Conservation (phyloP, 495 filamentous ascomycete species). For the Aspergillus incahuasiensis region DNA sequence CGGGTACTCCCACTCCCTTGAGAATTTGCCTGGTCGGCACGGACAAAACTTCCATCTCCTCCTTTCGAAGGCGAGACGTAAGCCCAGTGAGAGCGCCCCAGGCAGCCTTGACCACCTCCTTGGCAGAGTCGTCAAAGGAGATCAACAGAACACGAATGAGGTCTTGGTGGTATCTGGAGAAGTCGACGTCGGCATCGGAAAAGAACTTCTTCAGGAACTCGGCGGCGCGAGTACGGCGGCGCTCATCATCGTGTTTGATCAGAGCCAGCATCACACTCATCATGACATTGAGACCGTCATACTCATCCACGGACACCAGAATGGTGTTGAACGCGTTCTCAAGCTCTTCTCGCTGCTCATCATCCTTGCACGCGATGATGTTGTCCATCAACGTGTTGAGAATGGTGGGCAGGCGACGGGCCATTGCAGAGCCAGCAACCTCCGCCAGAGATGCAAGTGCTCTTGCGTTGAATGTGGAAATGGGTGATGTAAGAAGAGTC, state of each 20-base stretch:
- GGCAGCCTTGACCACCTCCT: conserved; percentile 81
- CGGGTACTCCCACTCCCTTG: conserved; percentile 81
- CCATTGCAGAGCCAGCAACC: conserved; percentile 85
- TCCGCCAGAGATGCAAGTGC: conserved; percentile 88
- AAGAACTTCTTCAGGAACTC: conserved; percentile 88
- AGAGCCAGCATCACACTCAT: conserved; percentile 89
- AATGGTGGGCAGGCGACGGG: conserved; percentile 78
- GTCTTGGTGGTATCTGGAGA: conserved; percentile 90
- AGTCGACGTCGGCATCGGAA: conserved; percentile 72
- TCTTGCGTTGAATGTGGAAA: conserved; percentile 88
- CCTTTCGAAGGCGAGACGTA: conserved; percentile 85
- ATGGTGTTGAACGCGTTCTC: conserved; percentile 79
- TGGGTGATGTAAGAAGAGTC: conserved; percentile 83
- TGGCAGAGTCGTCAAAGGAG: conserved; percentile 84
- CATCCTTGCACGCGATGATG: conserved; percentile 73
- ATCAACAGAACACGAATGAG: conserved; percentile 84
- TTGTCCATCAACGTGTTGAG: conserved; percentile 91
- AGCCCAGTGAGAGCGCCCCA: conserved; percentile 87
- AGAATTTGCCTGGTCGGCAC: conserved; percentile 78
- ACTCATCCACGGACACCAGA: conserved; percentile 89
- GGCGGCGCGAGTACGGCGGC: conserved; percentile 70
- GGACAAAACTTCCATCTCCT: conserved; percentile 96
- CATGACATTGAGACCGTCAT: conserved; percentile 85
- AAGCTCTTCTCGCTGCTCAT: conserved; percentile 68
- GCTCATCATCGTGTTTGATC: conserved; percentile 89